Evolutionary conservation across 2,329 filamentous ascomycete species (phyloP), one percentile per base, ranked within the genome.

Genomic region (Talaromyces verruculosus): DNA sequence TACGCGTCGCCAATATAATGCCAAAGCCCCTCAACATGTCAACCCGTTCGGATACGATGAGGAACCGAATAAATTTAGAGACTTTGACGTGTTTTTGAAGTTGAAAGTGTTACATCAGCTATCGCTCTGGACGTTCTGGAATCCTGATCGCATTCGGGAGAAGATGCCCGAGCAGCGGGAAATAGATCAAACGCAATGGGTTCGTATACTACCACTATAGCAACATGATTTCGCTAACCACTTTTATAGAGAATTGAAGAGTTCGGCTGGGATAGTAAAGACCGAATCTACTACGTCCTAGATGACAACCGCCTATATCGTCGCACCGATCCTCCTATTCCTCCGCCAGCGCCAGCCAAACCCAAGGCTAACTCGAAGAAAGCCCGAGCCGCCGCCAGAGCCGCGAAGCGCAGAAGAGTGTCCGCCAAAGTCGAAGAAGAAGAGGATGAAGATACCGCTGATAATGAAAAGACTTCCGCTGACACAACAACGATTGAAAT

Each of bases 281-380:
- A 96, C 69, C 89, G 92, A 43, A 89, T 88, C 41, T 96, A 98
- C 75, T 96, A 90, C 73, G 89, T 98, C 2, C 85, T 99, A 3
- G 94, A 98, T 72, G 95, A 99, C 76, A 96, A 97, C 72, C 87
- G 95, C 68, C 83, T 99, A 49, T 99, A 99, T 76, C 91, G 93
- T 65, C 84, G 90, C 68, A 92, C 91, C n/a, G 91, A 96, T 67
- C 85, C 90, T 30, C 87, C 88, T 0, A 83, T 86, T 1, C 85
- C 87, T 6, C 78, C 86, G 15, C 79, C 84, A 5, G 80, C 83
- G n/a, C 76, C 84, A 2, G 77, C 84, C 30, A 90, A 90, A 74
- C 82, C 86, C 1, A 86, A 89, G 84, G 77, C 82, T 5, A 91
- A 88, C 72, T 86, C 85, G 30, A 89, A 88, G 71, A 90, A 88